Base-by-base conservation (phyloP, 176 grass and related monocot species). In the Zizania latifolia region DNA sequence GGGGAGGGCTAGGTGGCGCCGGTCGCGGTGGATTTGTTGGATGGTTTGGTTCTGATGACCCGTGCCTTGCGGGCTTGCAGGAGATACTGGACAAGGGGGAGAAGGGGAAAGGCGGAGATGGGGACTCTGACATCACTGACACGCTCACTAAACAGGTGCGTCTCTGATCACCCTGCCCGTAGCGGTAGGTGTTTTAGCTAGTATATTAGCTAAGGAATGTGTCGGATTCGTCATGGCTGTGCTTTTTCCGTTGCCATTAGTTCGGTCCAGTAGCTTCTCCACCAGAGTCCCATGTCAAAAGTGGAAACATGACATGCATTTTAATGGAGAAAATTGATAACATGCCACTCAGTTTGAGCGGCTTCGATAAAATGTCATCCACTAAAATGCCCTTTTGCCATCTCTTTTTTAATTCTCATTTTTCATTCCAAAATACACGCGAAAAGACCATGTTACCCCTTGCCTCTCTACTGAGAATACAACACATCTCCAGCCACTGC, bases 71-170 rank as follows among this genome's bases (percentile, higher is more conserved):
- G 70, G 66, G 58, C 14, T 64, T 50, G 79, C 86, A 86, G 83
- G 85, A 68, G 61, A 72, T 82, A 36, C 79, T 93, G 2, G 80
- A 87, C 48, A 89, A 83, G 68, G 66, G 66, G 34, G 80, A 16
- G 74, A 89, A 87, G 16, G 74, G 71, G 24, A 86, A 76, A 11
- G 80, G 67, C 17, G 67, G 16, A 4, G 80, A 81, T 0, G 90
- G 61, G 8, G 83, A 66, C 10, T 14, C 46, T 16, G 77, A 73
- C 3, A 12, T 87, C 38, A 70, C 51, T 17, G 80, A 93, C 0
- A 84, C 70, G 56, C 87, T 93, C 74, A 39, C 57, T 40, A 65
- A 70, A 34, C 83, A 93, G 90, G 90, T 93, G 44, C 29, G 80
- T 48, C 26, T 53, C 38, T 65, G 31, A 70, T 75, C 32, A 71